Base-by-base conservation (phyloP, 805 yeast species). In the Lipomyces lipofer region DNA sequence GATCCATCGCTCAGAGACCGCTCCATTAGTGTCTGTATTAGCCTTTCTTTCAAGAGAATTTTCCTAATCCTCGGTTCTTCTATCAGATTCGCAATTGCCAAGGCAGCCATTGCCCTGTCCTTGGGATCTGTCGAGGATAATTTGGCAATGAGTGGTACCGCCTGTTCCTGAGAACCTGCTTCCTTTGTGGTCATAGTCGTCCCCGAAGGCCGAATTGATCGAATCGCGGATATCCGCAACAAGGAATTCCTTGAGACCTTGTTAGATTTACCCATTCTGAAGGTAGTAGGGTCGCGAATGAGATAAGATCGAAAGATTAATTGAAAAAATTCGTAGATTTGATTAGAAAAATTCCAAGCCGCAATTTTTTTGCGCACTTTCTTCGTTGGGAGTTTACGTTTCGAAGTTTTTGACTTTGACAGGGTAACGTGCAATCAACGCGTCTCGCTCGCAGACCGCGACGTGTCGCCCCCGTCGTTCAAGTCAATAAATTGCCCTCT, bases 21-120 rank as follows among this genome's bases (percentile, higher is more conserved):
- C 21, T 83, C 83, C 70, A 89, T 61, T 0, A 90, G 66, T 1
- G 80, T 76, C 38, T 81, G 81, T 9, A 91, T 76, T 43, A 91
- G 72, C 59, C 80, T 84, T 63, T 89, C 94, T 66, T 85, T 86
- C 58, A 91, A 70, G 19, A 90, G 73, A 52, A 82, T 48, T 49
- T 75, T 73, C 59, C 97, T 78, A 73, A 85, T 73, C 35, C 75
- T 72, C 1, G 79, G 70, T 63, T 88, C 94, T 54, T 85, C 78
- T 54, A 91, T 70, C 0, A 86, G 81, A 15, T 84, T 76, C 19
- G 63, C 46, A 39, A 90, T 81, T 2, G 94, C 84, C 9, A 84
- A 80, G 19, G 90, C 69, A 1, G 96, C 92, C 81, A 86, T 81
- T 0, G 86, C 77, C 54, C 88, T 78, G 56, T 91, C 97, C 65